phyloP scores from a whole-genome alignment of 1,284 basidiomycete genomes.

The Pisolithus thermaeus region DNA sequence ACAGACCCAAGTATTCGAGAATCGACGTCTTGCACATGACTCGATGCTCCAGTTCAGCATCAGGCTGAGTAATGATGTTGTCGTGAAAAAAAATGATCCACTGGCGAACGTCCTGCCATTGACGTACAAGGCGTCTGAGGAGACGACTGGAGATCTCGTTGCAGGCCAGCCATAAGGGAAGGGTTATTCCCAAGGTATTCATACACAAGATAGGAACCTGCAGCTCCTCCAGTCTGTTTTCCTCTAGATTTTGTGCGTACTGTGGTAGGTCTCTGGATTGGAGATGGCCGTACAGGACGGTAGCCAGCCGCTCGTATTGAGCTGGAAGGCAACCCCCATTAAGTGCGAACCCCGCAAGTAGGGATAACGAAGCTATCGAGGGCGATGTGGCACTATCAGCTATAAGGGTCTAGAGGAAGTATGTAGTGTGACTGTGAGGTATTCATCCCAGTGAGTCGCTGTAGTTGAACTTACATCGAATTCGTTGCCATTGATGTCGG shows the following conservation, averaged over 20 bases:
- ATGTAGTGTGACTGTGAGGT: background rate
- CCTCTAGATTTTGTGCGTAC: background rate
- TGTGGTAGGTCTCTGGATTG: constrained; percentile 14
- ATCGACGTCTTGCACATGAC: constrained; percentile 20
- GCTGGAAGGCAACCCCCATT: constrained; percentile 10
- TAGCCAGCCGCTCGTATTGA: constrained; percentile 20
- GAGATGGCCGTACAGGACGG: constrained; percentile 20
- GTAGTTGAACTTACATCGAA: background rate
- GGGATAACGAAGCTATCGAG: constrained; percentile 12
- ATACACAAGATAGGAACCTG: constrained; percentile 13
- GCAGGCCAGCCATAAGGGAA: constrained; percentile 21
- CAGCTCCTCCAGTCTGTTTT: constrained; percentile 8
- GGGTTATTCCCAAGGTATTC: constrained; percentile 16
- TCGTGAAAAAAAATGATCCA: constrained; percentile 23
- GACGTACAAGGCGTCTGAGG: constrained; percentile 7
- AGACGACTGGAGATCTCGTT: constrained; percentile 14
- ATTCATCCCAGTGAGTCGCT: background rate
- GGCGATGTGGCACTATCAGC: constrained; percentile 5
- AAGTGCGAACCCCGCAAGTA: constrained; percentile 13
- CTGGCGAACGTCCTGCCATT: constrained; percentile 21
- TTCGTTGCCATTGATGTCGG: background rate
- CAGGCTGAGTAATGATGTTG: constrained; percentile 8
- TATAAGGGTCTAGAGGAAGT: constrained; percentile 13
- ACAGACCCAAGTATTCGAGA: constrained; percentile 22
- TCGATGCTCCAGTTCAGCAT: constrained; percentile 9